phyloP scores from a whole-genome alignment of 2,329 filamentous ascomycete genomes.

The Ilyonectria destructans region DNA sequence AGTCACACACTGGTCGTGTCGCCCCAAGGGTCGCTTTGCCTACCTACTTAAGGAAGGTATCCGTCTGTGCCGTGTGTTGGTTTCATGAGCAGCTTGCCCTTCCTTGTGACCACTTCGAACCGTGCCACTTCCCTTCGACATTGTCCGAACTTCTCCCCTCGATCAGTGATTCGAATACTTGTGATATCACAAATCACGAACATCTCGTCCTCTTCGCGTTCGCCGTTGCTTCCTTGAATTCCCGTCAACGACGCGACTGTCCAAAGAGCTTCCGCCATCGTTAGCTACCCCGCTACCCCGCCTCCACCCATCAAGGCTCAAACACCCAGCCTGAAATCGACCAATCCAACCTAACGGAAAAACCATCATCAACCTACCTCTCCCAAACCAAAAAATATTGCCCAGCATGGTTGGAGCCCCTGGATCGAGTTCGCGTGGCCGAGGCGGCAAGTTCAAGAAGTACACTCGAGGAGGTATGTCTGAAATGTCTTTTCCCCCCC shows the following conservation, averaged over 20 bases:
- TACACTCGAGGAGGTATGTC: conserved; percentile 88
- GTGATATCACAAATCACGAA: neutral
- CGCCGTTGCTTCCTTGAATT: neutral
- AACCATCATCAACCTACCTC: conserved; percentile 21
- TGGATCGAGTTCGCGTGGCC: conserved; percentile 76
- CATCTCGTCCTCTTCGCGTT: conserved; percentile 7
- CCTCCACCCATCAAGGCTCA: conserved; percentile 42
- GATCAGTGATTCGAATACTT: neutral
- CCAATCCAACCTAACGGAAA: conserved; percentile 30
- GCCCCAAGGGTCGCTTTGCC: neutral
- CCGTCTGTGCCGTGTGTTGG: conserved; percentile 9
- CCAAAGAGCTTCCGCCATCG: conserved; percentile 19
- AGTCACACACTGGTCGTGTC: conserved; percentile 23
- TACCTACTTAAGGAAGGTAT: conserved; percentile 29
- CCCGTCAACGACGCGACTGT: conserved; percentile 5
- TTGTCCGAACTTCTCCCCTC: neutral
- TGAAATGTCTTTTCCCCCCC: no score
- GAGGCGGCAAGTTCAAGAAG: conserved; percentile 96
- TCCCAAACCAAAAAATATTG: conserved; percentile 17
- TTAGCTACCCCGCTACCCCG: conserved; percentile 58
- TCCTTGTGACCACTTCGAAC: neutral
- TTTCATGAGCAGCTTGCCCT: conserved; percentile 19
- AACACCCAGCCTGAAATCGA: conserved; percentile 10
- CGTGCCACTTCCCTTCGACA: neutral
- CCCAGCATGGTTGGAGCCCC: conserved; percentile 65